phyloP scores from a whole-genome alignment of 1,284 basidiomycete genomes.

The Melanopsichium pennsylvanicum region DNA sequence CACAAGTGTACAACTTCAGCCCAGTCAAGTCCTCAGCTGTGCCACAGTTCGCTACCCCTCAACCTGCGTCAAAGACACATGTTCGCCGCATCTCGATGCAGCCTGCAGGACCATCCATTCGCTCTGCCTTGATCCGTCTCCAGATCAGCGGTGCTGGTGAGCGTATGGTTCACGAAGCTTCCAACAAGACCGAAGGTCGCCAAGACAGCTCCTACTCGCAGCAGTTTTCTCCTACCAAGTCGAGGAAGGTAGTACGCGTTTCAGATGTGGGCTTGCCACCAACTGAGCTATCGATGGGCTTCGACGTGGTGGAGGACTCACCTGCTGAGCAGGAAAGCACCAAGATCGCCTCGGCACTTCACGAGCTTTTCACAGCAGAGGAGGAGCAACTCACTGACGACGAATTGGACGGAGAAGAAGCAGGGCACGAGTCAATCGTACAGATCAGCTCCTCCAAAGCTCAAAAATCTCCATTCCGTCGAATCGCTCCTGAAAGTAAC shows the following conservation, averaged over 20 bases:
- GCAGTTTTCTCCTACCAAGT: conserved; percentile 21
- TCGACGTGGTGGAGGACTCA: conserved; percentile 20
- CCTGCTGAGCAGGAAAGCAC: conserved; percentile 12
- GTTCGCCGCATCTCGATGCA: conserved; percentile 33
- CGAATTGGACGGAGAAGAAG: conserved; percentile 2
- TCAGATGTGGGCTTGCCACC: conserved; percentile 39
- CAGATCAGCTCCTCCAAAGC: conserved; percentile 22
- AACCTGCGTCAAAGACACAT: conserved; percentile 17
- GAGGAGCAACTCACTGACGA: conserved; percentile 40
- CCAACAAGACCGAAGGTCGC: neutral
- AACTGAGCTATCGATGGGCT: conserved; percentile 38
- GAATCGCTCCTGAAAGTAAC: neutral
- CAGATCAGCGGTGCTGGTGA: conserved; percentile 37
- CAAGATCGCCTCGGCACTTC: conserved; percentile 26
- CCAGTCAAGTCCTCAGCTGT: conserved; percentile 29
- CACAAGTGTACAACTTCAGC: conserved; percentile 16
- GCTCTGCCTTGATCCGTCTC: conserved; percentile 26
- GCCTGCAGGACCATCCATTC: conserved; percentile 22
- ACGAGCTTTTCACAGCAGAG: conserved; percentile 37
- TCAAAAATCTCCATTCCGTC: conserved; percentile 8
- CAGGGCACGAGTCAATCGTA: conserved; percentile 15
- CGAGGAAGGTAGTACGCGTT: conserved; percentile 25
- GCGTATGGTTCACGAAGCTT: conserved; percentile 19
- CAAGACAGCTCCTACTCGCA: neutral
- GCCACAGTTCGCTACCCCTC: conserved; percentile 34